Conservation (phyloP, 129 eudicot genomes). For the Mikania micrantha region DNA sequence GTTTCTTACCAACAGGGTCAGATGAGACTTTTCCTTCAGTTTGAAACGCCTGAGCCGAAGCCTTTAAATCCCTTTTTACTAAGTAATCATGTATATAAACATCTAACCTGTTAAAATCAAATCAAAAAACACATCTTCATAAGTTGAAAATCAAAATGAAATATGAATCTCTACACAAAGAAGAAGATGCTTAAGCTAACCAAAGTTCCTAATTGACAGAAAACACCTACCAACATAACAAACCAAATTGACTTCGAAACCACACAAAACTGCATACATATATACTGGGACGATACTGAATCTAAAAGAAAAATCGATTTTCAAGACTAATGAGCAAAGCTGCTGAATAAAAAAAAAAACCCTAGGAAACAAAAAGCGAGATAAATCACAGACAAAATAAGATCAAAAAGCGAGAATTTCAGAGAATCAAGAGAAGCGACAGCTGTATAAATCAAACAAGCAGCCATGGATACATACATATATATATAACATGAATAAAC, state of each 20-base stretch:
- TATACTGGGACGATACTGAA: neutral
- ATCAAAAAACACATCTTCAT: neutral
- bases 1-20: conserved; percentile 94
- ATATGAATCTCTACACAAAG: conserved; percentile 8
- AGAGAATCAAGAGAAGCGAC: neutral
- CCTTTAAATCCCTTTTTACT: conserved; percentile 89
- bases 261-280: neutral
- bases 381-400: conserved; percentile 5
- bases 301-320: neutral
- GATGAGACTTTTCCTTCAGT: conserved; percentile 96
- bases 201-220: neutral
- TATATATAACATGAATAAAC: neutral
- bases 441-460: conserved; percentile 26
- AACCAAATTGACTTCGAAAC: neutral
- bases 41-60: conserved; percentile 97
- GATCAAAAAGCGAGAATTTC: neutral
- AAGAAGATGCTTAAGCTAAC: neutral
- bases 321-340: neutral
- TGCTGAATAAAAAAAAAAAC: conserved; percentile 21
- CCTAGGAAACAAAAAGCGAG: conserved; percentile 21
- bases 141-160: neutral
- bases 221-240: neutral
- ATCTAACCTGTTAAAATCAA: conserved; percentile 70
- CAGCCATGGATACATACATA: conserved; percentile 7
- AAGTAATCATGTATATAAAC: conserved; percentile 93